phyloP scores from a whole-genome alignment of 768 basidiomycete genomes.

The Kockovaella imperatae region DNA sequence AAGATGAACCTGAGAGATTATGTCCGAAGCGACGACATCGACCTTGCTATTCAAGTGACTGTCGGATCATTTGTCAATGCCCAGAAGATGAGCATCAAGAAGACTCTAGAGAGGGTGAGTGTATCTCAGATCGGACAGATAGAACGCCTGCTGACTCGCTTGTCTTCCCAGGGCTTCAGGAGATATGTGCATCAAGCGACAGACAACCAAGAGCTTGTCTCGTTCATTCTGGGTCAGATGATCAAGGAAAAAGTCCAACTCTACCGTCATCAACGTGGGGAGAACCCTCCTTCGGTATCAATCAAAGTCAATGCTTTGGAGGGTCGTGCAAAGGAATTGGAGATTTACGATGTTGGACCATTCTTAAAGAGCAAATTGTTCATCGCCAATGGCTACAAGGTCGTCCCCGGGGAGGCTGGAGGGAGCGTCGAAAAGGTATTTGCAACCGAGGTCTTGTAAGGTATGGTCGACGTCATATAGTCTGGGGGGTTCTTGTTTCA shows the following conservation, averaged over 20 bases:
- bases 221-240: constrained; percentile 87
- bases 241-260: constrained; percentile 86
- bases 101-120: constrained; percentile 84
- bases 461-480: not conserved
- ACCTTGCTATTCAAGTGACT: constrained; percentile 91
- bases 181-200: constrained; percentile 94
- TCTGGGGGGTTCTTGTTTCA: no score
- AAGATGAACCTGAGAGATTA: constrained; percentile 97
- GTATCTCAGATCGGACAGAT: not conserved
- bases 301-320: constrained; percentile 78
- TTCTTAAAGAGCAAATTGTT: constrained; percentile 84
- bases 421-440: constrained; percentile 41
- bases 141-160: not conserved
- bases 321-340: constrained; percentile 87
- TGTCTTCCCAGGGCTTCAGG: constrained; percentile 68
- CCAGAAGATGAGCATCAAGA: constrained; percentile 98
- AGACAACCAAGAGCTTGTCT: constrained; percentile 89
- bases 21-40: constrained; percentile 90
- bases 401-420: constrained; percentile 38
- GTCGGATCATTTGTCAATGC: constrained; percentile 91
- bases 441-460: constrained; percentile 7
- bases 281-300: constrained; percentile 67
- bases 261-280: constrained; percentile 56
- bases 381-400: constrained; percentile 75
- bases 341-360: constrained; percentile 80